Percentiles rank a stretch among this genome's conserved stretches.
These are phyloP conservation scores for Peltaster fructicola DNA, from an alignment of 2,329 filamentous ascomycete species.

Conservation along the genomic window DNA sequence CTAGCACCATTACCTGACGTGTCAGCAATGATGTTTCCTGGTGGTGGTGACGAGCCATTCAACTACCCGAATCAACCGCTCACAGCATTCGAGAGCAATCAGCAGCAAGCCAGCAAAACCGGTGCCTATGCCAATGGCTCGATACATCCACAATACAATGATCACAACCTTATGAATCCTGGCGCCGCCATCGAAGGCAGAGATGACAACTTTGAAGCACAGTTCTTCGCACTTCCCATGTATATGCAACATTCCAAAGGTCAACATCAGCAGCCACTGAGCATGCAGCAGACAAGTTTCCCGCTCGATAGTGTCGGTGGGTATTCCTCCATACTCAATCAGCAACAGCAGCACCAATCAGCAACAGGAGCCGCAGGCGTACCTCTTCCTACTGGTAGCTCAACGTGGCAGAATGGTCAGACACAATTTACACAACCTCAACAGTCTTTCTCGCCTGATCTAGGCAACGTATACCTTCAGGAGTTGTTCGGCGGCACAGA, in stretches of 20 bases:
- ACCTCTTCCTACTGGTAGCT: conserved; percentile 2
- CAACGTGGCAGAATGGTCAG: conserved; percentile 6
- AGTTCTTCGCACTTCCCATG: conserved; percentile 53
- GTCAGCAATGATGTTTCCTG: conserved; percentile 65
- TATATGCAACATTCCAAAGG: conserved; percentile 42
- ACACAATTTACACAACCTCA: conserved; percentile 16
- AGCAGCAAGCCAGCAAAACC: conserved; percentile 18
- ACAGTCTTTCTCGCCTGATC: too few species aligned
- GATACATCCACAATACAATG: conserved; percentile 2
- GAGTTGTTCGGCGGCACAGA: conserved; percentile 21
- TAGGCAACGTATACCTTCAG: too few species aligned
- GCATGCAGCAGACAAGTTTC: conserved; percentile 3
- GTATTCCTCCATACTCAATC: conserved; percentile 1
- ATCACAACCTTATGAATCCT: too few species aligned
- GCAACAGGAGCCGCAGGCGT: conserved; percentile 11
- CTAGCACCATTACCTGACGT: conserved; percentile 61
- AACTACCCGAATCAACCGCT: conserved; percentile 63
- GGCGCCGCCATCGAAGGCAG: too few species aligned
- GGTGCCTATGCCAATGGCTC: conserved; percentile 3
- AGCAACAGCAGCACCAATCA: conserved; percentile 6
- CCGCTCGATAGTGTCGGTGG: conserved; percentile 2
- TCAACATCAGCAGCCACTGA: conserved; percentile 18
- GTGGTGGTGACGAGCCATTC: conserved; percentile 51
- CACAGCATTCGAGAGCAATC: conserved; percentile 35
- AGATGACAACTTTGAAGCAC: conserved; percentile 50